phyloP scores from a whole-genome alignment of 2,329 filamentous ascomycete species.

The Moelleriella libera region DNA sequence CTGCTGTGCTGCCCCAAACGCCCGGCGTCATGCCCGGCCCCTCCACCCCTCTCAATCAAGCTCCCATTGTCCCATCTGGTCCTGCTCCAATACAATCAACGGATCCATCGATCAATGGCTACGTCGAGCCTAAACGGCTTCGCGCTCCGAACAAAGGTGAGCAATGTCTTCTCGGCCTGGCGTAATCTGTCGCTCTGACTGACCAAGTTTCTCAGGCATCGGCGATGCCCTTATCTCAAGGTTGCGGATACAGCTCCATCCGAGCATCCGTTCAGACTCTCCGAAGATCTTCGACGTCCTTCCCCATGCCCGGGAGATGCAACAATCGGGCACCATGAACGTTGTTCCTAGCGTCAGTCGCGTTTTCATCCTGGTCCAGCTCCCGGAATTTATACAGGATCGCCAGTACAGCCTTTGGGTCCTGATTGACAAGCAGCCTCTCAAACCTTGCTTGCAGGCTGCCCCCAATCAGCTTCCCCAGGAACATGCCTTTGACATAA shows the following conservation, averaged over 20 bases:
- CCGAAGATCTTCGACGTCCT: constrained; percentile 50
- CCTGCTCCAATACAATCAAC: constrained; percentile 11
- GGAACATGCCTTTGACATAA: constrained; percentile 62
- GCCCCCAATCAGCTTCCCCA: constrained; percentile 40
- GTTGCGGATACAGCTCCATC: constrained; percentile 54
- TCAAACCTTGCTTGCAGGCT: constrained; percentile 31
- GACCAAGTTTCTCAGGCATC: constrained; percentile 20
- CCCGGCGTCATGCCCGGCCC: constrained; percentile 5
- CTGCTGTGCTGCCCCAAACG: constrained; percentile 10
- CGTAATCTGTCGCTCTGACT: not conserved
- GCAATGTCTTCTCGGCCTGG: not conserved
- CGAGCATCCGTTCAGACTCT: constrained; percentile 44
- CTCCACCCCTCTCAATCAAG: constrained; percentile 5
- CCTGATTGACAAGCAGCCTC: constrained; percentile 50
- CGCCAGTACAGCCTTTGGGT: constrained; percentile 69
- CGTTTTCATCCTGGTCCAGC: constrained; percentile 54
- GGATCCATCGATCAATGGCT: constrained; percentile 14
- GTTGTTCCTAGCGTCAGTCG: constrained; percentile 54
- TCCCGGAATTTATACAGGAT: constrained; percentile 47
- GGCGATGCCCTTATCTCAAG: constrained; percentile 53
- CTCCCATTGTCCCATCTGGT: constrained; percentile 6
- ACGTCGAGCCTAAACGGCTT: constrained; percentile 21
- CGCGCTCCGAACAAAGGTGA: constrained; percentile 29
- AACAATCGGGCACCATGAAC: constrained; percentile 60
- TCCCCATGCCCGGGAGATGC: constrained; percentile 49